Evolutionary conservation across 805 yeast species (phyloP).

Genomic region (Yamadazyma kitorensis): DNA sequence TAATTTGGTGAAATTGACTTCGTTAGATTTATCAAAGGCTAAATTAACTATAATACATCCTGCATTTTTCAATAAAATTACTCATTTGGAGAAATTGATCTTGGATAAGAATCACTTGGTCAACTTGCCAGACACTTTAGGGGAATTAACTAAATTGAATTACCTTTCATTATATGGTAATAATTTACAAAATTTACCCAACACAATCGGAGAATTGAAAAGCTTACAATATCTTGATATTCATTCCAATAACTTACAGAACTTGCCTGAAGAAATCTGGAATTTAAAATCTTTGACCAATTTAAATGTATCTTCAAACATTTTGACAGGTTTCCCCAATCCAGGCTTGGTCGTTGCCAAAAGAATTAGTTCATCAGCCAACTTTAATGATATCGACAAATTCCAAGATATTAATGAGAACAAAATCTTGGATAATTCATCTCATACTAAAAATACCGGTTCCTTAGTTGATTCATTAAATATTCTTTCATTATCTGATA

Average conservation of each 20-base stretch:
- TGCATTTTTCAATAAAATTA: slow-evolving; percentile 57
- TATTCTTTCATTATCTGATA: slow-evolving; percentile 72
- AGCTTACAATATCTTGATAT: slow-evolving; percentile 68
- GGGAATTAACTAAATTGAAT: slow-evolving; percentile 54
- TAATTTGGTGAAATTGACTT: slow-evolving; percentile 58
- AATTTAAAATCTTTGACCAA: slow-evolving; percentile 50
- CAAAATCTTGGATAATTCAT: not conserved
- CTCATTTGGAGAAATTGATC: slow-evolving; percentile 67
- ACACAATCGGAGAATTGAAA: slow-evolving; percentile 55
- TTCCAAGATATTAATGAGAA: slow-evolving; percentile 7
- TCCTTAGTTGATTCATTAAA: slow-evolving; percentile 51
- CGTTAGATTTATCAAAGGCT: slow-evolving; percentile 77
- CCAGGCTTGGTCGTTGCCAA: slow-evolving; percentile 37
- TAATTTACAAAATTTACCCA: slow-evolving; percentile 69
- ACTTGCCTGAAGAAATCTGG: slow-evolving; percentile 68
- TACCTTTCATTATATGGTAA: slow-evolving; percentile 72
- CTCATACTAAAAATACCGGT: not conserved
- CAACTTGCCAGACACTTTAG: slow-evolving; percentile 67
- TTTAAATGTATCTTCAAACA: slow-evolving; percentile 73
- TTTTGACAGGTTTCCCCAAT: slow-evolving; percentile 59
- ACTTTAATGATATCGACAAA: slow-evolving; percentile 13
- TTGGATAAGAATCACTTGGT: slow-evolving; percentile 82
- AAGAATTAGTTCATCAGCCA: slow-evolving; percentile 28
- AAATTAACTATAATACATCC: slow-evolving; percentile 72
- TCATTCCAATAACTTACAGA: slow-evolving; percentile 79